Evolutionary conservation across 441 rosid genomes (phyloP).

Genomic region (Euphorbia corollata): DNA sequence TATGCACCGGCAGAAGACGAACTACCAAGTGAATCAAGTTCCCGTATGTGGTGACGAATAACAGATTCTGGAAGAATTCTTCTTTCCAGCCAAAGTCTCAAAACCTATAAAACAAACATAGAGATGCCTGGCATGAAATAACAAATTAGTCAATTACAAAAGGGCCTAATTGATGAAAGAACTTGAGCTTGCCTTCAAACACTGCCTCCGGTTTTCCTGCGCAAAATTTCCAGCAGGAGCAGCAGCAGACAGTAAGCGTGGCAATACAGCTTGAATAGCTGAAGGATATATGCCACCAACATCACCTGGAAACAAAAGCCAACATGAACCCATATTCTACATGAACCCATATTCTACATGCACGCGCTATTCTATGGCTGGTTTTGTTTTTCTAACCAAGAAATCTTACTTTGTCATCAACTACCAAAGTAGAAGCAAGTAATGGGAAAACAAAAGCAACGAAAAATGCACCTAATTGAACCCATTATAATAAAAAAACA

Average conservation of each 20-base stretch:
- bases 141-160: slow-evolving; percentile 3
- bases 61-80: slow-evolving; percentile 72
- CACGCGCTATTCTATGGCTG: neutral
- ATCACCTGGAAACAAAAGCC: slow-evolving; percentile 53
- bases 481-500: neutral
- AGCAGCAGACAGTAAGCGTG: slow-evolving; percentile 71
- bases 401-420: neutral
- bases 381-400: neutral
- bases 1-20: slow-evolving; percentile 64
- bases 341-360: neutral
- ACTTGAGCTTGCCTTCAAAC: slow-evolving; percentile 60
- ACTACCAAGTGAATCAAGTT: slow-evolving; percentile 57
- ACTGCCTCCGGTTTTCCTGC: slow-evolving; percentile 75
- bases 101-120: slow-evolving; percentile 45
- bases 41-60: slow-evolving; percentile 71
- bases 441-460: neutral
- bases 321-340: slow-evolving; percentile 11
- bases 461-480: neutral
- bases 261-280: slow-evolving; percentile 61
- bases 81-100: slow-evolving; percentile 94
- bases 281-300: slow-evolving; percentile 60
- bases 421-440: neutral
- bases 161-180: slow-evolving; percentile 7
- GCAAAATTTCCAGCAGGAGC: slow-evolving; percentile 78
- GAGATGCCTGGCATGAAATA: slow-evolving; percentile 15